Evolutionary conservation across 176 grass and related monocot species (phyloP), one percentile per base, ranked within the genome.

Genomic region (Calamus simplicifolius): DNA sequence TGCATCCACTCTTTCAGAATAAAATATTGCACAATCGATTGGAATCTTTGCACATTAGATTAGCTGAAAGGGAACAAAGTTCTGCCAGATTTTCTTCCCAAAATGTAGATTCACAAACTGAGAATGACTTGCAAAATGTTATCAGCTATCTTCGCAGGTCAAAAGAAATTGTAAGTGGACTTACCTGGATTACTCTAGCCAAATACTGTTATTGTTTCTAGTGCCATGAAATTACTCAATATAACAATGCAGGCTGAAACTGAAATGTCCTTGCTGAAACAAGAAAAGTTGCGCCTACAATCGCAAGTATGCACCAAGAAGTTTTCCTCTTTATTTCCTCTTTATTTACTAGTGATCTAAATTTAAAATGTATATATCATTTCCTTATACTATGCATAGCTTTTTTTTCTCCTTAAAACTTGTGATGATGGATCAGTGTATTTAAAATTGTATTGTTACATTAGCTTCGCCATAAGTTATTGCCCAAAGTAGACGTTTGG

Each of bases 81-180:
- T 73, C 81, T 75, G 69, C 84, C 71, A 84, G 93, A 38, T 35
- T 85, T 75, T 77, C 84, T 63, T 73, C 72, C 3, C 71, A 85
- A 63, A 61, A 8, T 27, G 69, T 69, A 10, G 81, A 83, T 60
- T 91, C 81, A 16, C 71, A 83, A 79, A 48, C 57, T 38, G 93
- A 88, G 74, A 79, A 73, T 70, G 93, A 89, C 75, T 73, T 98
- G 28, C 87, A 79, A 54, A 78, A 75, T 68, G 93, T 98, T 49
- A 75, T 98, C 50, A 79, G 81, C 60, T 85, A 98, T 79, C 66
- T 88, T 67, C 83, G 93, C 59, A 87, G 81, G 66, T 98, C 93
- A n/a, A 98, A 98, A 77, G 87, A 98, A 80, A 98, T 98, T 70
- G 93, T 98, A 81, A 80, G 93, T 78, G 49, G 68, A 71, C 6